Percentiles rank a stretch among this genome's conserved stretches.
These are phyloP conservation scores for Geotrichum fermentans DNA, from an alignment of 1,139 yeast genomes.

Conservation along the genomic window DNA sequence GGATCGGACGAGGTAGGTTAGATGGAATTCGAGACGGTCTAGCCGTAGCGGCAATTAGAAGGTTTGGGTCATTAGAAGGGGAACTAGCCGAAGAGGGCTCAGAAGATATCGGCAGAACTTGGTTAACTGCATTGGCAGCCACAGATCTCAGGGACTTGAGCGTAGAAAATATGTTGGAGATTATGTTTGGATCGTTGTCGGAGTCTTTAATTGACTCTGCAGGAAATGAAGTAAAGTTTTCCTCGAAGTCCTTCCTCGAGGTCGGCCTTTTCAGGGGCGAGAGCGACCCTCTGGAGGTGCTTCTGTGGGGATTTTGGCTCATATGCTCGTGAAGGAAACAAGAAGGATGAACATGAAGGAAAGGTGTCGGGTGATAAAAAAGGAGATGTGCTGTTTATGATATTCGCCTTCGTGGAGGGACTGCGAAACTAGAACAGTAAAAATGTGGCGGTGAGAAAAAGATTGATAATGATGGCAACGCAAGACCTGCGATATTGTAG, in stretches of 20 bases:
- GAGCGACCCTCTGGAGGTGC: conserved; percentile 4
- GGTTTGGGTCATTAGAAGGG: background rate
- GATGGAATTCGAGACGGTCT: conserved; percentile 10
- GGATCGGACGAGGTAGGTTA: background rate
- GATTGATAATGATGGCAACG: too few relatives aligned
- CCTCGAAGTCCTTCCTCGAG: conserved; percentile 11
- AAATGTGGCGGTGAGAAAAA: too few relatives aligned
- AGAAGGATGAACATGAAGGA: background rate
- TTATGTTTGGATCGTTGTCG: conserved; percentile 24
- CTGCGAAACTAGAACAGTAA: too few relatives aligned
- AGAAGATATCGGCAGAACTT: conserved; percentile 25
- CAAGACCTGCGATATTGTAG: too few relatives aligned
- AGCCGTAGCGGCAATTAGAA: conserved; percentile 7
- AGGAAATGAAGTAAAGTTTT: conserved; percentile 30
- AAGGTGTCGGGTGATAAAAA: too few relatives aligned
- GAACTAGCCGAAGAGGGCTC: background rate
- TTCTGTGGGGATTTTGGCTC: conserved; percentile 6
- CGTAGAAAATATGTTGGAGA: conserved; percentile 28
- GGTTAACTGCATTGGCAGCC: conserved; percentile 30
- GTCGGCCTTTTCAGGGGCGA: background rate
- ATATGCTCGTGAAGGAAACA: background rate
- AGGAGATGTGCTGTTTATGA: too few relatives aligned
- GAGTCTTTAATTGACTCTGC: conserved; percentile 28
- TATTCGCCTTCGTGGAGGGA: too few relatives aligned
- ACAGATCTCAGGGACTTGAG: conserved; percentile 30